A percentile compares a stretch with the other conserved stretches of the same genome.
These are phyloP conservation scores for Torrubiella hemipterigena DNA, from an alignment of 2,329 filamentous ascomycete species.

Conservation along the genomic window DNA sequence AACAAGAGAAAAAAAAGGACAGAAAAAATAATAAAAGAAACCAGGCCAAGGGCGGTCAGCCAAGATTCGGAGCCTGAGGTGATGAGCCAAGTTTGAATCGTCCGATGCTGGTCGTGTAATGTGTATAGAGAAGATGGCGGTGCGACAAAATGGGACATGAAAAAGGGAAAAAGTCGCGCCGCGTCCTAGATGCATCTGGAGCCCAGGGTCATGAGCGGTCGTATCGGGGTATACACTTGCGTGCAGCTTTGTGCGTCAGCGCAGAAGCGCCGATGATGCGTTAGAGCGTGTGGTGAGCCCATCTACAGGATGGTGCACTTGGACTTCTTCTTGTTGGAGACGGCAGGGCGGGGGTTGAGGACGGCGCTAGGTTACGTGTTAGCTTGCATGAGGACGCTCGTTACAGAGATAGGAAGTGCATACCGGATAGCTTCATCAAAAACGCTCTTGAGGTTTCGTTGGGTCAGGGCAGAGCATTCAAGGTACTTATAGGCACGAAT, in stretches of 20 bases:
- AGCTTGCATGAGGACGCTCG: slow-evolving; percentile 4
- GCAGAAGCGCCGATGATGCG: slow-evolving; percentile 2
- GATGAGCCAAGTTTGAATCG: no score
- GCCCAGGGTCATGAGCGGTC: no score
- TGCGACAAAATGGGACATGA: no score
- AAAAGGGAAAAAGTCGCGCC: no score
- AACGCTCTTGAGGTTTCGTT: slow-evolving; percentile 94
- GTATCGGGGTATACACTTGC: no score
- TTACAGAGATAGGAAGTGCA: slow-evolving; percentile 22
- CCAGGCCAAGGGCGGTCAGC: no score
- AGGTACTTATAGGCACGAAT: slow-evolving; percentile 96
- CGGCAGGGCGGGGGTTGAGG: slow-evolving; percentile 52
- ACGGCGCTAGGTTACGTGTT: slow-evolving; percentile 46
- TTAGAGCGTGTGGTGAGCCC: slow-evolving; percentile 2
- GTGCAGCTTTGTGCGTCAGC: not conserved
- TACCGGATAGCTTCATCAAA: slow-evolving; percentile 98
- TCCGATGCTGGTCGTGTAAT: no score
- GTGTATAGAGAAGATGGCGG: no score
- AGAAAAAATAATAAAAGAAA: no score
- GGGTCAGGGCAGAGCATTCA: slow-evolving; percentile 93
- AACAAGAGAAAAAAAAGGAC: no score
- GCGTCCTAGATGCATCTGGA: no score
- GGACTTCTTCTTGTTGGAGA: slow-evolving; percentile 46
- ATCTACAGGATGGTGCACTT: slow-evolving; percentile 60
- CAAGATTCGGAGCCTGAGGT: no score